These are phyloP conservation scores for Alternaria panax DNA, from an alignment of 2,329 filamentous ascomycete genomes.

Conservation along the genomic window DNA sequence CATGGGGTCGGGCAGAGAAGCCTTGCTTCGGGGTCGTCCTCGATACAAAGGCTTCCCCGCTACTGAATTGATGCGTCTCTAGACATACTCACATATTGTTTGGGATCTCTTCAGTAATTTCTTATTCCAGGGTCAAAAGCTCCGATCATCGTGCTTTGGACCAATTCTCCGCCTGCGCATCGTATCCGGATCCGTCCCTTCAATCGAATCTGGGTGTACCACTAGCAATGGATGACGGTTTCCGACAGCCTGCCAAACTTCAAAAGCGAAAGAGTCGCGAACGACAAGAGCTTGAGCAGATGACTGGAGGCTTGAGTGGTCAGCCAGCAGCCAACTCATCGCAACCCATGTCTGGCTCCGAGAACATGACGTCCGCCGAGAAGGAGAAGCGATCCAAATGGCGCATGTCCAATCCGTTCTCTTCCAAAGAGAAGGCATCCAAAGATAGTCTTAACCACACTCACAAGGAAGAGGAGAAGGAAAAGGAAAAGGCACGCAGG, in stretches of 20 bases:
- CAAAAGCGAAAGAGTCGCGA: conserved; percentile 44
- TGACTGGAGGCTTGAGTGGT: conserved; percentile 29
- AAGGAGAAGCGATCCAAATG: conserved; percentile 50
- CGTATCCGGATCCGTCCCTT: neutral
- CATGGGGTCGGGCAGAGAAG: conserved; percentile 23
- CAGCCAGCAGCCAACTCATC: conserved; percentile 27
- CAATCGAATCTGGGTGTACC: neutral
- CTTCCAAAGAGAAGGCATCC: conserved; percentile 44
- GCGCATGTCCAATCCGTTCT: conserved; percentile 47
- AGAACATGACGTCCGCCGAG: conserved; percentile 29
- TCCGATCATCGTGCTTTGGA: neutral
- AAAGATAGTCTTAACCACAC: conserved; percentile 14
- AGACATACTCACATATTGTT: conserved; percentile 1
- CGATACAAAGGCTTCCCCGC: conserved; percentile 8
- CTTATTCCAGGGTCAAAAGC: neutral
- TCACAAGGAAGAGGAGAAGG: conserved; percentile 20
- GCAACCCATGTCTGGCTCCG: conserved; percentile 25
- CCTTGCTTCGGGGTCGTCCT: conserved; percentile 18
- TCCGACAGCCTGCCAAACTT: conserved; percentile 39
- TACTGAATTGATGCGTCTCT: conserved; percentile 5
- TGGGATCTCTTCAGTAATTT: neutral
- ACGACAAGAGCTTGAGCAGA: conserved; percentile 34
- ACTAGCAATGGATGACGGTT: conserved; percentile 29
- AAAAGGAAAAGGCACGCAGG: conserved; percentile 20
- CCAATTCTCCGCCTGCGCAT: neutral